A percentile compares a stretch with the other conserved stretches of the same genome.
These are phyloP conservation scores for Mimosa bimucronata DNA, from an alignment of 306 rosid genomes.

Conservation along the genomic window DNA sequence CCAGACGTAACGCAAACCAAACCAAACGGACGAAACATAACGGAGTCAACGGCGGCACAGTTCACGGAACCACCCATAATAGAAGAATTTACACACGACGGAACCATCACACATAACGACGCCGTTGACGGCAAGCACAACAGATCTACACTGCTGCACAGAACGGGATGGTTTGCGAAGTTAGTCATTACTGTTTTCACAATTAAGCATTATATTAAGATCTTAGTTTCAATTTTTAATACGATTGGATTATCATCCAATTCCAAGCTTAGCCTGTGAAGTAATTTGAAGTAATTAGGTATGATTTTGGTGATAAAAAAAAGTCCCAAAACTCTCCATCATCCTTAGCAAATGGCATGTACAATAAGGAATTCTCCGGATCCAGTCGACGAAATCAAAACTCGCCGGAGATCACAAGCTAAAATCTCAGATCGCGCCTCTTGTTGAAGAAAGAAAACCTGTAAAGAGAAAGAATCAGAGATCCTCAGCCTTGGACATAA, in stretches of 20 bases:
- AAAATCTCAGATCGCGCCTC: slow-evolving; percentile 38
- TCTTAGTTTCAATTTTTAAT: background rate
- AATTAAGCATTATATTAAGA: background rate
- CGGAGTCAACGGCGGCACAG: slow-evolving; percentile 37
- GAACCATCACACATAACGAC: background rate
- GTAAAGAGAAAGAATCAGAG: slow-evolving; percentile 35
- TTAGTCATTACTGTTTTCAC: slow-evolving; percentile 9
- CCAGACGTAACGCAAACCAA: slow-evolving; percentile 36
- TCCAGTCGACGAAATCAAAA: slow-evolving; percentile 39
- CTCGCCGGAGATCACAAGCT: slow-evolving; percentile 45
- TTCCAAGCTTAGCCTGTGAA: slow-evolving; percentile 1
- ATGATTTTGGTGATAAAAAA: slow-evolving; percentile 10
- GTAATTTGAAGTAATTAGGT: background rate
- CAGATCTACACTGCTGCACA: slow-evolving; percentile 46
- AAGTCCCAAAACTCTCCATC: slow-evolving; percentile 64
- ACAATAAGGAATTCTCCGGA: slow-evolving; percentile 46
- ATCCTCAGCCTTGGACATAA: slow-evolving; percentile 52
- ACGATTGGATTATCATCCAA: background rate
- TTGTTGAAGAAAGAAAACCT: slow-evolving; percentile 48
- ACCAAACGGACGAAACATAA: slow-evolving; percentile 24
- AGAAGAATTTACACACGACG: slow-evolving; percentile 1
- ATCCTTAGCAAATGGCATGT: slow-evolving; percentile 69
- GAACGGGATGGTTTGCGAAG: slow-evolving; percentile 36
- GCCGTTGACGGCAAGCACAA: slow-evolving; percentile 43
- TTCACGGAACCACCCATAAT: slow-evolving; percentile 39